Conservation (phyloP, 73 alveolate genomes). For the Paramecium octaurelia region DNA sequence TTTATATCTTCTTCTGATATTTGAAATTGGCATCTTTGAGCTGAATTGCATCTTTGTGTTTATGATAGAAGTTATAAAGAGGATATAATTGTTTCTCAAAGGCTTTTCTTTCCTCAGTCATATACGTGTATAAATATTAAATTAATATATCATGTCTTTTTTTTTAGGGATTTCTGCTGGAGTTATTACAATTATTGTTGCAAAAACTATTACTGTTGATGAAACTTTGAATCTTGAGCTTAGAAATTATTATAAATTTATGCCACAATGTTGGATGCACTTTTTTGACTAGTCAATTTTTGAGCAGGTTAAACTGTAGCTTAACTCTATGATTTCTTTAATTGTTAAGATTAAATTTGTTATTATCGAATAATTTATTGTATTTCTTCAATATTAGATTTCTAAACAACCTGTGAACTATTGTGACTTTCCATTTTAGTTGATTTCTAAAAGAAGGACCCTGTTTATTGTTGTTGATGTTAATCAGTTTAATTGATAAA, state of each 20-base stretch:
- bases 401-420: background rate
- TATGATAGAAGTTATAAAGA: background rate
- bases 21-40: background rate
- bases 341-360: background rate
- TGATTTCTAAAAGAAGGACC: background rate
- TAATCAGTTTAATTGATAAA: background rate
- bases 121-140: conserved; percentile 3
- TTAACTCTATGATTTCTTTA: background rate
- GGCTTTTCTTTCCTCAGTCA: conserved; percentile 2
- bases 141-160: background rate
- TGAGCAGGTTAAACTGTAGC: background rate
- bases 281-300: background rate
- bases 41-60: background rate
- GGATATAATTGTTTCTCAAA: background rate
- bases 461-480: background rate
- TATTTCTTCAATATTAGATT: background rate
- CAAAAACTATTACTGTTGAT: background rate
- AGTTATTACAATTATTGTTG: background rate
- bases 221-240: background rate
- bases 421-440: background rate
- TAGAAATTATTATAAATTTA: background rate
- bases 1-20: background rate
- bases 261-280: conserved; percentile 11
- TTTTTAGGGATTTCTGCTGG: background rate
- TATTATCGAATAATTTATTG: background rate